A percentile compares a stretch with the other conserved stretches of the same genome.
phyloP scores from a whole-genome alignment of 73 alveolate genomes.

The Uronychia binucleata region DNA sequence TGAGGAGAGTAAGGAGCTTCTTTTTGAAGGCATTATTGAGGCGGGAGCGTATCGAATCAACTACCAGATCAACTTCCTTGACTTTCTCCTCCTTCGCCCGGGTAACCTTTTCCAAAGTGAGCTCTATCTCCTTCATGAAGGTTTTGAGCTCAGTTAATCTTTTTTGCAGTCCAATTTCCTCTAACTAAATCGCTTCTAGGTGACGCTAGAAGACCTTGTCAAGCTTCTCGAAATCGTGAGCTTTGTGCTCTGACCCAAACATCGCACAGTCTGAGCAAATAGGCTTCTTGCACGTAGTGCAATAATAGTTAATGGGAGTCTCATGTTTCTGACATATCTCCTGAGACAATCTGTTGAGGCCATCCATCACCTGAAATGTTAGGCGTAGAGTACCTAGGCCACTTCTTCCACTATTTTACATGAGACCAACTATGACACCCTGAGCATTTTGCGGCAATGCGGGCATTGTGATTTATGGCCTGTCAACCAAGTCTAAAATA shows the following conservation, averaged over 20 bases:
- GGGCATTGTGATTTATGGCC: slow-evolving; percentile 91
- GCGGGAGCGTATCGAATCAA: slow-evolving; percentile 68
- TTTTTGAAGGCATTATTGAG: slow-evolving; percentile 71
- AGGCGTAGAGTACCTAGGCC: slow-evolving; percentile 80
- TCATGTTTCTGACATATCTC: slow-evolving; percentile 88
- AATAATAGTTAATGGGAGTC: slow-evolving; percentile 85
- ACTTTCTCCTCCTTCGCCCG: slow-evolving; percentile 88
- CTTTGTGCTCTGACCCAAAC: slow-evolving; percentile 92
- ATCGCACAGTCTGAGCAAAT: slow-evolving; percentile 97
- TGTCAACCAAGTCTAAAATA: slow-evolving; percentile 73
- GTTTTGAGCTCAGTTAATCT: slow-evolving; percentile 65
- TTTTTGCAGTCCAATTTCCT: slow-evolving; percentile 73
- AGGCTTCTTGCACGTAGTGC: slow-evolving; percentile 91
- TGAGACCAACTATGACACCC: slow-evolving; percentile 79
- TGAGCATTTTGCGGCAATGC: slow-evolving; percentile 83
- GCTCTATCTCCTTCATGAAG: slow-evolving; percentile 75
- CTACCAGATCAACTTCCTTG: slow-evolving; percentile 80
- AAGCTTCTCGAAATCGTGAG: slow-evolving; percentile 91
- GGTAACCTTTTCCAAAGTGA: slow-evolving; percentile 73
- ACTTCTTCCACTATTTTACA: slow-evolving; percentile 81
- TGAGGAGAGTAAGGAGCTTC: slow-evolving; percentile 44
- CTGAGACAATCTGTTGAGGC: slow-evolving; percentile 45
- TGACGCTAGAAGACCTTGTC: slow-evolving; percentile 74
- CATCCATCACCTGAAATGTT: slow-evolving; percentile 52
- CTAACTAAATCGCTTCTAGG: slow-evolving; percentile 67